Conservation (phyloP, 805 yeast genomes). For the Ogataea nitratoaversa region DNA sequence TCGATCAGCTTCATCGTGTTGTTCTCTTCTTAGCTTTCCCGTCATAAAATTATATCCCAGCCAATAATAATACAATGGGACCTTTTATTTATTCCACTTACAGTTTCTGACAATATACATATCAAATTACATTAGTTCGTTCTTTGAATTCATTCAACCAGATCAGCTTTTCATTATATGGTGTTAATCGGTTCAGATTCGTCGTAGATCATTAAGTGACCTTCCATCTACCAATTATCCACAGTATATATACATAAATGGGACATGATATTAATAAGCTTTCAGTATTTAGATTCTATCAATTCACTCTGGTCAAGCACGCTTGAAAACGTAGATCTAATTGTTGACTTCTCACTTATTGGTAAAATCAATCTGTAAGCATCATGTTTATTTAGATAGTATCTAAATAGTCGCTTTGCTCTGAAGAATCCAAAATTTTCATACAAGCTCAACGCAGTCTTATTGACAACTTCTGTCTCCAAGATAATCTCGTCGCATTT, state of each 20-base stretch:
- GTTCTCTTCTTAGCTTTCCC: background rate
- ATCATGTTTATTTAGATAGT: slow-evolving; percentile 89
- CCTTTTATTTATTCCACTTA: no score
- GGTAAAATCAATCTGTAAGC: slow-evolving; percentile 88
- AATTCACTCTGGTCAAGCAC: slow-evolving; percentile 19
- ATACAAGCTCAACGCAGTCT: slow-evolving; percentile 31
- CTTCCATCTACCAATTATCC: background rate
- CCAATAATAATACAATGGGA: background rate
- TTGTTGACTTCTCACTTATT: slow-evolving; percentile 53
- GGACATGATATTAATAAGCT: background rate
- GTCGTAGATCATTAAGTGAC: background rate
- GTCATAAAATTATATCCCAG: background rate
- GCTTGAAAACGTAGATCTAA: slow-evolving; percentile 51
- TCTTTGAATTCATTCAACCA: no score
- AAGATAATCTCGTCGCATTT: slow-evolving; percentile 86
- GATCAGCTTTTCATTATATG: background rate
- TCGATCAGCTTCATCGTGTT: background rate
- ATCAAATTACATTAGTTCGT: no score
- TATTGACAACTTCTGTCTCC: slow-evolving; percentile 85
- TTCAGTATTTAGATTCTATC: slow-evolving; percentile 23
- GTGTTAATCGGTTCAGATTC: background rate
- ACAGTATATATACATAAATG: background rate
- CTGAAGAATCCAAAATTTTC: slow-evolving; percentile 36
- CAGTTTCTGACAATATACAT: background rate
- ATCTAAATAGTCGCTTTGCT: slow-evolving; percentile 63